These are phyloP conservation scores for Fusarium duplospermum DNA, from an alignment of 2,329 filamentous ascomycete genomes.

Conservation along the genomic window DNA sequence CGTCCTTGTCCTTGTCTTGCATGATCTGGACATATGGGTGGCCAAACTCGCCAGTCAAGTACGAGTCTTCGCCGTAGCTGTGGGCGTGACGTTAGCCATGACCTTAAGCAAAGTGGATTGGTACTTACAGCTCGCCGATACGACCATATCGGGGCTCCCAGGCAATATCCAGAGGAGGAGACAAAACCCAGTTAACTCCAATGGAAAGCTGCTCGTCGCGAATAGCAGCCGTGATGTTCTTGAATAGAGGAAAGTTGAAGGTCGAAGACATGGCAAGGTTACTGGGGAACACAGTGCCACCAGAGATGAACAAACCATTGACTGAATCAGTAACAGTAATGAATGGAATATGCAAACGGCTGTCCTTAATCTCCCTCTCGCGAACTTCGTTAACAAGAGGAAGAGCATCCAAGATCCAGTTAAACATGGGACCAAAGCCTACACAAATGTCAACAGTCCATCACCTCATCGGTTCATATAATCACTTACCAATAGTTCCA, in stretches of 20 bases:
- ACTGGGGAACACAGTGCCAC: slow-evolving; percentile 48
- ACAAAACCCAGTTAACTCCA: slow-evolving; percentile 49
- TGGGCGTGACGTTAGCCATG: slow-evolving; percentile 29
- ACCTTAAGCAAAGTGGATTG: too few relatives aligned
- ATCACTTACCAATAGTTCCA: slow-evolving; percentile 32
- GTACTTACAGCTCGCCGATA: slow-evolving; percentile 35
- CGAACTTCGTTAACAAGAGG: slow-evolving; percentile 42
- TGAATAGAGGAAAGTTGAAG: slow-evolving; percentile 47
- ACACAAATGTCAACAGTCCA: not conserved
- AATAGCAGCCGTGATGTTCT: slow-evolving; percentile 41
- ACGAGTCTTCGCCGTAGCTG: slow-evolving; percentile 49
- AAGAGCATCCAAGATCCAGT: slow-evolving; percentile 44
- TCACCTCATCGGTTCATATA: not conserved
- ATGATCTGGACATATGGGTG: slow-evolving; percentile 49
- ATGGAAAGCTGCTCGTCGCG: slow-evolving; percentile 48
- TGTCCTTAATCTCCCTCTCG: slow-evolving; percentile 24
- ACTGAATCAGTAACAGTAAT: slow-evolving; percentile 40
- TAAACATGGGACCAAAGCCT: slow-evolving; percentile 46
- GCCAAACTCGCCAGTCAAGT: slow-evolving; percentile 47
- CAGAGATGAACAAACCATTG: slow-evolving; percentile 46
- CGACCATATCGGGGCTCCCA: slow-evolving; percentile 47
- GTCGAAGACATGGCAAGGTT: slow-evolving; percentile 46
- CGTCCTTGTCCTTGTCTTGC: slow-evolving; percentile 48
- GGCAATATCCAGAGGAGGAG: slow-evolving; percentile 48
- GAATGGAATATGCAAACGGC: slow-evolving; percentile 32